Evolutionary conservation across 78 protist genomes (phyloP).

Genomic region (Abeoforma whisleri): DNA sequence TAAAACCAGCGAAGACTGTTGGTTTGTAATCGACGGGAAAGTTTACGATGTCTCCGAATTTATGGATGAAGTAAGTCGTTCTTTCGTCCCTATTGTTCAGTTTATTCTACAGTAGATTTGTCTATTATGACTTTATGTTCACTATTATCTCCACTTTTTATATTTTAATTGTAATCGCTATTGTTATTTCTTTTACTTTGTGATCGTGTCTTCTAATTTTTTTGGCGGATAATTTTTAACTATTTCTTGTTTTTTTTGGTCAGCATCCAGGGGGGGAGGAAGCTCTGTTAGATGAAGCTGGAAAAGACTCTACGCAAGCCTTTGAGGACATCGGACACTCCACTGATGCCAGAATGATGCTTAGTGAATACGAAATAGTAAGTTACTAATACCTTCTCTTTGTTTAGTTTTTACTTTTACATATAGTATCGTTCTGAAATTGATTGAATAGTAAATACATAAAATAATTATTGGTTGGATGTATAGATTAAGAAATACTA

Average conservation of each 20-base stretch:
- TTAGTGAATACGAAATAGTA: constrained; percentile 28
- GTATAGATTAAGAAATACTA: constrained; percentile 6
- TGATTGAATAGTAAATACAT: too few species aligned
- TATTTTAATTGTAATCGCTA: not conserved
- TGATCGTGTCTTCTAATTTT: too few species aligned
- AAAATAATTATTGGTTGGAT: not conserved
- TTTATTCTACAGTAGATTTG: not conserved
- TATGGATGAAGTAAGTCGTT: too few species aligned
- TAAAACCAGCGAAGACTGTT: constrained; percentile 43
- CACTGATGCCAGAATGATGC: constrained; percentile 35
- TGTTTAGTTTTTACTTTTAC: not conserved
- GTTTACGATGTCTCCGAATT: constrained; percentile 69
- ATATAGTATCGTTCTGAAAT: too few species aligned
- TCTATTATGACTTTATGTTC: not conserved
- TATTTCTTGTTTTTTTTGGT: not conserved
- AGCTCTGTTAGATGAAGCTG: constrained; percentile 48
- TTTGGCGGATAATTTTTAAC: not conserved
- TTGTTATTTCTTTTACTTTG: not conserved
- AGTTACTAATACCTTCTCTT: not conserved
- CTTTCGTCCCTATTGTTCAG: not conserved
- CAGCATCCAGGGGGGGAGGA: constrained; percentile 77
- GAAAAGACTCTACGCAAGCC: constrained; percentile 41
- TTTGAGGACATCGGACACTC: constrained; percentile 56
- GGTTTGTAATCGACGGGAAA: constrained; percentile 57
- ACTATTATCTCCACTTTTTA: not conserved